A percentile compares a stretch with the other conserved stretches of the same genome.
These are phyloP conservation scores for Colletotrichum camelliae DNA, from an alignment of 2,329 filamentous ascomycete species.

Conservation along the genomic window DNA sequence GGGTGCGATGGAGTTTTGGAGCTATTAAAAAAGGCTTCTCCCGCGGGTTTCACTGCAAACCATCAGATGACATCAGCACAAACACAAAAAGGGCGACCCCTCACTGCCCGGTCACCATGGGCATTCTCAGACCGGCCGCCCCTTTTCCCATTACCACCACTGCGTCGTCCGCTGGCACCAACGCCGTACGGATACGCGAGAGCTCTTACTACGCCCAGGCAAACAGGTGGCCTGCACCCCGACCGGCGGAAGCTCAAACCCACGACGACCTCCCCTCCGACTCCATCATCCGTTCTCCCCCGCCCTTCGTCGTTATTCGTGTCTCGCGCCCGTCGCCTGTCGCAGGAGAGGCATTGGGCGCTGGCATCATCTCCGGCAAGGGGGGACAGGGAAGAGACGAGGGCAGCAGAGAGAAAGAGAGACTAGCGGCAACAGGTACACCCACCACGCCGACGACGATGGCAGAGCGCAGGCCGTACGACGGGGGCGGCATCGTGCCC, in stretches of 20 bases:
- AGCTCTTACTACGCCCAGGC: background rate
- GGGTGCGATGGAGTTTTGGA: background rate
- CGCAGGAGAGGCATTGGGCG: background rate
- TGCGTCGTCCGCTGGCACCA: background rate
- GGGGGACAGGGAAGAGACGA: background rate
- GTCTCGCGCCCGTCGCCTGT: background rate
- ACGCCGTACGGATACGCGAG: accelerated
- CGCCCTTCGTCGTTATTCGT: background rate
- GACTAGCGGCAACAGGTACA: background rate
- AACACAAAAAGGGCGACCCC: background rate
- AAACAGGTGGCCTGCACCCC: background rate
- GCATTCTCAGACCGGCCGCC: no score
- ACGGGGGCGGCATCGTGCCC: background rate
- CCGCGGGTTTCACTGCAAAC: background rate
- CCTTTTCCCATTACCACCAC: accelerated
- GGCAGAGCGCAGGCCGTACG: background rate
- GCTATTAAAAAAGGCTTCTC: background rate
- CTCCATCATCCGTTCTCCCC: background rate
- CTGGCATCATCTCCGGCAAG: background rate
- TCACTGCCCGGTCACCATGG: background rate
- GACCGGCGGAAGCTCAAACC: accelerated
- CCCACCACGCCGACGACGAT: background rate
- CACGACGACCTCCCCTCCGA: accelerated
- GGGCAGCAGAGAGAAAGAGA: background rate
- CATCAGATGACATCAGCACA: background rate